Base-by-base conservation (phyloP, 306 rosid genomes). In the Pterocarpus macrocarpus region DNA sequence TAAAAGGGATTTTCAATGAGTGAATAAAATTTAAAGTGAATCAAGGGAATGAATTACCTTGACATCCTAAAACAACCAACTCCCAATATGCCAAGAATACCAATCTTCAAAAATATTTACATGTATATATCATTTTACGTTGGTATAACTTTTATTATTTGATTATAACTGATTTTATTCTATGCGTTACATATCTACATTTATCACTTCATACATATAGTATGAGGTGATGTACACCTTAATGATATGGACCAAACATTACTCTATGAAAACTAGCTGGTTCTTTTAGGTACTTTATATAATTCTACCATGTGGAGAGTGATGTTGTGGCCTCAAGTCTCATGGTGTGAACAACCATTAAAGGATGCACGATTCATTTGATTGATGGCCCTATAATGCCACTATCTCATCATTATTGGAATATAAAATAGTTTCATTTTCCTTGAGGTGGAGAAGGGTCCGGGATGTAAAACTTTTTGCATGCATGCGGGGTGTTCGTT, bases 401-500 rank as follows among this genome's bases (percentile, higher is more conserved):
- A 56, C 67, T 41, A 39, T 67, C 59, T 7, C 59, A 44, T 78
- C 69, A 69, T 68, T 68, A 57, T 68, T 78, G 36, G 63, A 13
- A 38, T 79, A 44, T 10, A 8, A 10, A n/a, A 11, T 17, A 16
- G 49, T 79, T 80, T 33, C 76, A 34, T 71, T 71, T 71, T 71
- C 62, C 32, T 74, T 81, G 64, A 49, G 69, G 16, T 69, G 82
- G 47, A 57, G 14, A 57, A 33, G 50, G 76, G 82, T 58, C 82
- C 76, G 0, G 6, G 1, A 33, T 79, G 52, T 79, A 67, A 67
- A 15, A 39, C 68, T 78, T 67, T 78, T 67, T 53, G 3, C 68
- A 55, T 78, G 81, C 81, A 77, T 28, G 74, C 45, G 75, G 75
- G 82, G 8, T 78, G 66, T 66, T 78, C 6, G 57, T 73, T 41